A percentile compares a stretch with the other conserved stretches of the same genome.
Conservation (phyloP, 768 basidiomycete species). For the Boletus barrowsii region DNA sequence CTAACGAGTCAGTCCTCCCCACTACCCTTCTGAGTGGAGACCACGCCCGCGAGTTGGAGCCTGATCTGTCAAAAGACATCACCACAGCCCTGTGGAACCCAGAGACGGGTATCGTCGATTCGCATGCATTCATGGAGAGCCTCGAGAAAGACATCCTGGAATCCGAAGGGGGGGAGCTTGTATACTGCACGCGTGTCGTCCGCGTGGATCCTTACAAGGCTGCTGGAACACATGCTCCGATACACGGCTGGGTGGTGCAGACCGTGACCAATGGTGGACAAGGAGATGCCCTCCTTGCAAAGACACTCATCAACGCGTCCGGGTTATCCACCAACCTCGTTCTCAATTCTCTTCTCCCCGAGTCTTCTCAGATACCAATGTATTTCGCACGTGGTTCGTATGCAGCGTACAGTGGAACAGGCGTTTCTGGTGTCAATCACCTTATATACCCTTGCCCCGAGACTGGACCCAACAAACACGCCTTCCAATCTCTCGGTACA, state of each 20-base stretch:
- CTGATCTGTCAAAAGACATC: conserved; percentile 73
- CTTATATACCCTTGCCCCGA: conserved; percentile 92
- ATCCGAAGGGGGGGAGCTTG: conserved; percentile 64
- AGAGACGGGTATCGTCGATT: conserved; percentile 88
- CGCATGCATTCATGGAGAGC: conserved; percentile 78
- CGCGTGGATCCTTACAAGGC: conserved; percentile 68
- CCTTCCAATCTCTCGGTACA: conserved; percentile 85
- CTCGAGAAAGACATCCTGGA: conserved; percentile 80
- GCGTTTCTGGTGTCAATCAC: conserved; percentile 60
- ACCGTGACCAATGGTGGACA: conserved; percentile 52
- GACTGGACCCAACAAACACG: conserved; percentile 51
- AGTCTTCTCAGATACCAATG: conserved; percentile 59
- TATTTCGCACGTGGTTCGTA: conserved; percentile 86
- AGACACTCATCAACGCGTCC: conserved; percentile 77
- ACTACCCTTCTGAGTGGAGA: conserved; percentile 65
- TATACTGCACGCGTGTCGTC: conserved; percentile 78
- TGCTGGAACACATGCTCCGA: conserved; percentile 15
- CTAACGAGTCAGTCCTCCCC: conserved; percentile 45
- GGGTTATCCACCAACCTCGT: conserved; percentile 72
- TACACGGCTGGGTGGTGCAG: conserved; percentile 86
- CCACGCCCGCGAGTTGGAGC: conserved; percentile 73
- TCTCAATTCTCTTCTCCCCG: conserved; percentile 65
- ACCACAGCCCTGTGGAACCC: conserved; percentile 75
- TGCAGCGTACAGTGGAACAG: conserved; percentile 81
- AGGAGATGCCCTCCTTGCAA: conserved; percentile 66